Base-by-base conservation (phyloP, 371 early-diverging fungal species). In the Phascolomyces articulosus region DNA sequence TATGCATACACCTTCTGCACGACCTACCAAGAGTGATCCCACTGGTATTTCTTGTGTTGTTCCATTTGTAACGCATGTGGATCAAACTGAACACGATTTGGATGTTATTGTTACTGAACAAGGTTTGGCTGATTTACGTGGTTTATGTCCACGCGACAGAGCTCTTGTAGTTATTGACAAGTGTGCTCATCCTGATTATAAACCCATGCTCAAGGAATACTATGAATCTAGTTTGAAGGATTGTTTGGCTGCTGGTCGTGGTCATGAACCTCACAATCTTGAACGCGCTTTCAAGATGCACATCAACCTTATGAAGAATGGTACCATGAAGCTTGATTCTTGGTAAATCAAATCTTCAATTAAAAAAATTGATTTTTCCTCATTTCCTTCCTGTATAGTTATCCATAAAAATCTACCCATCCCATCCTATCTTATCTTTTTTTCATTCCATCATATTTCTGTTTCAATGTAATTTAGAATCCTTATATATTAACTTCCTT, bases 221-320 rank as follows among this genome's bases (percentile, higher is more conserved):
- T 70, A 81, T 47, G 82, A 83, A 21, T 64, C 68, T 51, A 73
- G 79, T 27, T 76, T 76, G 54, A 81, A 76, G 62, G 74, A 76
- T 55, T 83, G 84, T 62, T 62, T 83, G 63, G 73, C 76, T 65
- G 71, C 59, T 27, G 84, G 81, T 40, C 72, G 70, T 63, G 84
- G 79, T 53, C 84, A 83, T 65, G 78, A 83, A 66, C 84, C 84
- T 40, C 84, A 83, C 48, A 71, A 75, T 69, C 79, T 83, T n/a
- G 84, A 83, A 28, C 75, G 73, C 63, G 79, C 75, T n/a, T 83
- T 83, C 67, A 79, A 79, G 65, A 79, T 83, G 84, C 84, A 83
- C 58, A 71, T 69, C 29, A 81, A 81, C 69, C 67, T 81, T 24
- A 53, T 83, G 67, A 70, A 80, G 61, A 78, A 83, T 13, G 79